These are phyloP conservation scores for Rugonectria rugulosa DNA, from an alignment of 2,329 filamentous ascomycete species.

Conservation along the genomic window DNA sequence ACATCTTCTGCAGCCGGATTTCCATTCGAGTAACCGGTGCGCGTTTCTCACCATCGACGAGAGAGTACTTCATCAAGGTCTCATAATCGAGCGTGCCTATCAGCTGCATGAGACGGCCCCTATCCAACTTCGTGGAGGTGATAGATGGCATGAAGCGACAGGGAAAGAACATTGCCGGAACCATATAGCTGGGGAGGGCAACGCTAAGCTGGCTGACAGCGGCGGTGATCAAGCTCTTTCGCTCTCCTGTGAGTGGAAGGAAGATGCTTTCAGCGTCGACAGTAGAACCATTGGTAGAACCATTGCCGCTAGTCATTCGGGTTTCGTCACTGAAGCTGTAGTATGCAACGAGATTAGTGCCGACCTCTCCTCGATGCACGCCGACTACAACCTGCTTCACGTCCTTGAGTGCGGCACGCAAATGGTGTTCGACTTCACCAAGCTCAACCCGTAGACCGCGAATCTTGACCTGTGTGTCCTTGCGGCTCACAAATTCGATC, in stretches of 20 bases:
- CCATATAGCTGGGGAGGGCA: conserved; percentile 24
- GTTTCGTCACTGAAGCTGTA: neutral
- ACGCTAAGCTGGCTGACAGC: neutral
- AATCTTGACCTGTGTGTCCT: conserved; percentile 63
- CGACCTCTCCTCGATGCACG: neutral
- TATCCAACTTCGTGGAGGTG: conserved; percentile 26
- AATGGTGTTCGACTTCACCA: conserved; percentile 27
- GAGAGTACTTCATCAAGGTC: conserved; percentile 16
- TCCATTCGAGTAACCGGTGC: conserved; percentile 1
- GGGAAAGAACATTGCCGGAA: conserved; percentile 22
- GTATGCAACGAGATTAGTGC: neutral
- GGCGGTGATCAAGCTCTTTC: neutral
- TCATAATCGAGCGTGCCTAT: conserved; percentile 10
- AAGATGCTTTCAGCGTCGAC: neutral
- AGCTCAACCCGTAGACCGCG: conserved; percentile 52
- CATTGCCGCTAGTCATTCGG: conserved; percentile 30
- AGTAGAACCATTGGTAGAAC: too few species aligned
- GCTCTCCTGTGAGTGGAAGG: neutral
- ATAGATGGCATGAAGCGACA: too few species aligned
- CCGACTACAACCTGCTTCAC: conserved; percentile 6
- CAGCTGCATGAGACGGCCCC: conserved; percentile 1
- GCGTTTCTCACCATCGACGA: conserved; percentile 1
- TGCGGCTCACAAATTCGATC: conserved; percentile 54
- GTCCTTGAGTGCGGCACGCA: conserved; percentile 2
- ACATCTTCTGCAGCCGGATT: conserved; percentile 39